Evolutionary conservation across 225 moss, liverwort and hornwort genomes (phyloP), one percentile per base, ranked within the genome.

Genomic region (Straminergon stramineum): DNA sequence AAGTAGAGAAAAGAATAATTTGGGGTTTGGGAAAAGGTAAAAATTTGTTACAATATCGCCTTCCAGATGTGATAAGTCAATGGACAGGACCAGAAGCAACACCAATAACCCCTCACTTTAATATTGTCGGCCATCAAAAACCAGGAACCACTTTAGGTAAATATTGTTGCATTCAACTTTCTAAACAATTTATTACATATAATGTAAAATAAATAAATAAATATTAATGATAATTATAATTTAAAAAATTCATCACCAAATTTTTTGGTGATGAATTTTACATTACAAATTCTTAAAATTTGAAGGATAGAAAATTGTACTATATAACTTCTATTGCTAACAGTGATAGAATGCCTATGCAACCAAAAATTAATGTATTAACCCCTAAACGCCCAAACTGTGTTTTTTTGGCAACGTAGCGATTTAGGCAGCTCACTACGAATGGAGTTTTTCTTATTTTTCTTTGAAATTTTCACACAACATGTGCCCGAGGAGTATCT

Each of bases 21-120:
- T 98, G 98, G 98, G 96, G 95, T 53, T 87, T 97, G 17, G 95
- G 93, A n/a, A 88, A 92, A 70, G 94, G 92, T 48, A 98, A 96
- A 66, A 96, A 95, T 78, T 89, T 98, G n/a, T 73, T 96, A 34
- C 97, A 96, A 62, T 98, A 97, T 85, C 91, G 96, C 53, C 74
- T 98, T 9, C 97, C 98, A 2, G 96, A 98, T 86, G 94, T 90
- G 81, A 45, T 73, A 13, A 96, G 90, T 64, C 95, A 94, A 75
- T 97, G 98, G 98, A 94, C 95, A 55, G 97, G 98, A 85, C 86
- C 91, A 58, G 93, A 93, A n/a, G 92, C 89, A 79, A 89, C 91
- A 45, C 91, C 97, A 28, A 87, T 94, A 48, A 91, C 77, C 17
- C 92, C 98, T 85, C 94, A 96, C 26, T 95, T 93, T 83, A 95